Base-by-base conservation (phyloP, 257 asterid genomes). In the Mitragyna speciosa region DNA sequence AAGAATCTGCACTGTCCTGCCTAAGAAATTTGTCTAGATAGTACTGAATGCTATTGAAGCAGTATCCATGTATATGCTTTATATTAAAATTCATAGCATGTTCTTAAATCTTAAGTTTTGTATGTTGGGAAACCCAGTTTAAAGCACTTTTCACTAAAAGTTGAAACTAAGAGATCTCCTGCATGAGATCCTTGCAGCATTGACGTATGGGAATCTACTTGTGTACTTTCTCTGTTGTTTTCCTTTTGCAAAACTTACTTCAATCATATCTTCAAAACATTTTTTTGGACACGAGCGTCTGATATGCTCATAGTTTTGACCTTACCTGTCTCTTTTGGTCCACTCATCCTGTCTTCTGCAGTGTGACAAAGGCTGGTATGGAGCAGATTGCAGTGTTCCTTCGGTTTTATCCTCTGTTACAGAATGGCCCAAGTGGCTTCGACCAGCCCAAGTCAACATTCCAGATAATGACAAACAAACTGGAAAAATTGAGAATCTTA, bases 301-400 rank as follows among this genome's bases (percentile, higher is more conserved):
- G 6, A 75, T 75, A 75, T 64, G 31, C 56, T 41, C n/a, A 39
- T 12, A 39, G 14, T 28, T 76, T 76, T 24, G 52, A 47, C 79
- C 51, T 39, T 33, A 36, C n/a, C 17, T 2, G 19, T 41, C 36
- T 70, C 20, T 61, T 71, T 70, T 49, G 5, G 3, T n/a, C n/a
- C 33, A 49, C 12, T 31, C 1, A 30, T 68, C 58, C 17, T 68
- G 49, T 47, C 65, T 78, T 68, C 73, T 88, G 87, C 87, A 96
- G 99, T 96, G 99, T 84, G 85, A 83, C 43, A 91, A 77, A 22
- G 97, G 98, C 56, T 96, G 99, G 99, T 92, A 90, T 31, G 99
- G 99, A 79, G 90, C 83, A 75, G 99, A 96, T 87, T 96, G 99
- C 78, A 93, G 98, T 81, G 61, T 88, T 80, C 99, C 99, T 75